Conservation (phyloP, 1,284 basidiomycete species). For the Apiotrichum brassicae region DNA sequence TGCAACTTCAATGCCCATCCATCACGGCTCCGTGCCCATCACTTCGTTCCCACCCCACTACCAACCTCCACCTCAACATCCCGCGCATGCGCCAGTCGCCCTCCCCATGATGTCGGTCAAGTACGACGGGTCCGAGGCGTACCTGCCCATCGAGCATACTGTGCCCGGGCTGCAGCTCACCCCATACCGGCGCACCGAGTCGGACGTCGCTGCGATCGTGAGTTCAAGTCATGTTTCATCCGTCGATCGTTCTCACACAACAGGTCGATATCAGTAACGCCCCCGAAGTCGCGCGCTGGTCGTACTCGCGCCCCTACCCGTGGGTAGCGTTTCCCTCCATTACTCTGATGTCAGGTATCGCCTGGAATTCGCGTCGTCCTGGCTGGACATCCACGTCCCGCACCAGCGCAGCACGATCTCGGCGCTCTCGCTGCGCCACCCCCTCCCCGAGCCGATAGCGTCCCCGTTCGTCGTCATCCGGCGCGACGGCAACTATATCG, state of each 20-base stretch:
- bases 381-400: neutral
- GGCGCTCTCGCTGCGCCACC: neutral
- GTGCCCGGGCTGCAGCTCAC: neutral
- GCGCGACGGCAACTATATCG: neutral
- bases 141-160: neutral
- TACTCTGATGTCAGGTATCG: neutral
- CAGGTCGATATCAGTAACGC: neutral
- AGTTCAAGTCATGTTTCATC: too few relatives aligned
- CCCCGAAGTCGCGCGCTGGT: neutral
- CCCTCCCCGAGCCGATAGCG: neutral
- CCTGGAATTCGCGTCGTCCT: neutral
- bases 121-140: too few relatives aligned
- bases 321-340: neutral
- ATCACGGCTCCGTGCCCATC: too few relatives aligned
- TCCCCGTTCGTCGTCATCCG: constrained; percentile 3
- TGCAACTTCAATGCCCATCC: too few relatives aligned
- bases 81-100: too few relatives aligned
- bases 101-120: too few relatives aligned
- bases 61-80: too few relatives aligned
- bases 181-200: neutral
- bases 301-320: constrained; percentile 1
- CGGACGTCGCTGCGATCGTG: neutral
- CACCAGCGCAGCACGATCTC: neutral
- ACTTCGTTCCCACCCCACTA: too few relatives aligned
- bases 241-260: neutral